phyloP scores from a whole-genome alignment of 2,329 filamentous ascomycete species.

The Diplodia mutila region DNA sequence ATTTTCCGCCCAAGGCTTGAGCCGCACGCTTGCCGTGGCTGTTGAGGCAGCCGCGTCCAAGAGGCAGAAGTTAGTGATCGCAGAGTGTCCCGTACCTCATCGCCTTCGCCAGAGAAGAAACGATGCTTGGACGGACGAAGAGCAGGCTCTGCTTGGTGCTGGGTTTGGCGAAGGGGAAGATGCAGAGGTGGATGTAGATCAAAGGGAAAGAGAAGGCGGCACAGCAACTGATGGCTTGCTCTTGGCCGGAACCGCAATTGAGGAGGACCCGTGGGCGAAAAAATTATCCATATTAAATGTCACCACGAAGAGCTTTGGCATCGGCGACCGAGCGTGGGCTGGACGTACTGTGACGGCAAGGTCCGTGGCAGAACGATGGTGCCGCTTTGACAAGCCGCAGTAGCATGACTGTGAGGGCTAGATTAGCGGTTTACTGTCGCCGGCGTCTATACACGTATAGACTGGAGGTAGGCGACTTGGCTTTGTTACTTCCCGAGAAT shows the following conservation, averaged over 20 bases:
- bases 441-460: neutral
- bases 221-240: constrained; percentile 32
- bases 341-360: constrained; percentile 51
- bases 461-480: neutral
- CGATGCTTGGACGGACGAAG: constrained; percentile 57
- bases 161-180: constrained; percentile 39
- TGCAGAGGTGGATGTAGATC: constrained; percentile 52
- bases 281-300: constrained; percentile 53
- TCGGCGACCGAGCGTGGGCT: constrained; percentile 50
- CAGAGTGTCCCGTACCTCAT: constrained; percentile 40
- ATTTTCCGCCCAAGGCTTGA: constrained; percentile 75
- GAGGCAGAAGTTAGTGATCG: constrained; percentile 45
- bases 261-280: constrained; percentile 48
- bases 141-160: constrained; percentile 45
- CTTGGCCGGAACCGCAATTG: neutral
- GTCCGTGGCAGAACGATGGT: constrained; percentile 52
- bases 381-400: constrained; percentile 33
- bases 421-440: no score
- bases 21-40: constrained; percentile 63
- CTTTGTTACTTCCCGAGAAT: no score
- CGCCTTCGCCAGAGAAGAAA: neutral
- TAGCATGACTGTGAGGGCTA: neutral
- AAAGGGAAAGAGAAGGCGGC: constrained; percentile 61
- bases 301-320: constrained; percentile 46
- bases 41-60: constrained; percentile 61